phyloP scores from a whole-genome alignment of 192 early-diverging fungal genomes.

The Umbelopsis sp. region DNA sequence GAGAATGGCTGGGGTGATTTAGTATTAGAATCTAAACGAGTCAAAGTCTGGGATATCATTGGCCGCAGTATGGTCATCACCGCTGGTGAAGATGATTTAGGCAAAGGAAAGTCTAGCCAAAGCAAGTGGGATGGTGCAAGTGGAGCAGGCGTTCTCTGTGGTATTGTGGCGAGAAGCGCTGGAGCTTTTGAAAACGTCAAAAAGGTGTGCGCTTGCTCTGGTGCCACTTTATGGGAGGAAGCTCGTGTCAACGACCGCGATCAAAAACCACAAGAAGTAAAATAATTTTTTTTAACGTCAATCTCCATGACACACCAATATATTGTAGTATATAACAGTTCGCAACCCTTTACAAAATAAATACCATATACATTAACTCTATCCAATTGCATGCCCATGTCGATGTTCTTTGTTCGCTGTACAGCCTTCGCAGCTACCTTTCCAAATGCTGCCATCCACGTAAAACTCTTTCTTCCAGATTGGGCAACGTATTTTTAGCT shows the following conservation, averaged over 20 bases:
- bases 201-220: slow-evolving; percentile 82
- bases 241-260: slow-evolving; percentile 47
- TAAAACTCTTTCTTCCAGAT: slow-evolving; percentile 97
- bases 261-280: neutral
- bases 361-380: too few relatives aligned
- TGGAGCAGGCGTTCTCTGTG: slow-evolving; percentile 70
- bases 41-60: slow-evolving; percentile 90
- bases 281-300: neutral
- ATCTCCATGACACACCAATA: neutral
- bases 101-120: slow-evolving; percentile 24
- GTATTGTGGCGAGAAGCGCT: slow-evolving; percentile 87
- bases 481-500: slow-evolving; percentile 83
- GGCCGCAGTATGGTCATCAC: slow-evolving; percentile 82
- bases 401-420: slow-evolving; percentile 85
- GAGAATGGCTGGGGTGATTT: slow-evolving; percentile 75
- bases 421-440: slow-evolving; percentile 49
- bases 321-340: slow-evolving; percentile 9
- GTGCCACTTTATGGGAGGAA: slow-evolving; percentile 90
- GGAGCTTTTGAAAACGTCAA: slow-evolving; percentile 92
- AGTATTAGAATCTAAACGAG: slow-evolving; percentile 68
- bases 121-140: slow-evolving; percentile 54
- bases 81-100: slow-evolving; percentile 60
- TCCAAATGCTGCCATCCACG: slow-evolving; percentile 69
- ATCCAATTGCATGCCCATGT: slow-evolving; percentile 83
- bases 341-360: too few relatives aligned